These are phyloP conservation scores for Microdochium bolleyi DNA, from an alignment of 2,329 filamentous ascomycete genomes.

Conservation along the genomic window DNA sequence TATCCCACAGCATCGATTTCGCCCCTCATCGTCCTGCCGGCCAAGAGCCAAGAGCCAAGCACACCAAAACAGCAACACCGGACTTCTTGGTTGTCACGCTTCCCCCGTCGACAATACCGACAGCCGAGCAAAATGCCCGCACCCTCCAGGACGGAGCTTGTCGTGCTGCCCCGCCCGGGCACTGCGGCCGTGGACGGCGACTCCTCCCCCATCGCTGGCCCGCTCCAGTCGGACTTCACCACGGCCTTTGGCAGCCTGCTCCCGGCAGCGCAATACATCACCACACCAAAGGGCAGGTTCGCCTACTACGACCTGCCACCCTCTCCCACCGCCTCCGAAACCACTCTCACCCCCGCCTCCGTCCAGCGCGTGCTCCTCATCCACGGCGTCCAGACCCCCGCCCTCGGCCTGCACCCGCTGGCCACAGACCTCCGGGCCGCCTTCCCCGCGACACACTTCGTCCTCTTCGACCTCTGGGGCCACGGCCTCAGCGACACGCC, in stretches of 20 bases:
- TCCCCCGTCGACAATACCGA: no score
- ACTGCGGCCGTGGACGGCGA: background rate
- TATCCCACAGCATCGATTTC: no score
- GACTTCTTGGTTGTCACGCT: no score
- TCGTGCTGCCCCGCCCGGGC: background rate
- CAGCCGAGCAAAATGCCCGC: background rate
- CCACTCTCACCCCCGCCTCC: background rate
- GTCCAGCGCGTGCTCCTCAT: slow-evolving; percentile 30
- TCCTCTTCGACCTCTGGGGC: slow-evolving; percentile 42
- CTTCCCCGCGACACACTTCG: slow-evolving; percentile 27
- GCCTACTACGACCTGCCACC: slow-evolving; percentile 29
- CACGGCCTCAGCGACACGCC: slow-evolving; percentile 45
- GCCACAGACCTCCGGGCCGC: slow-evolving; percentile 21
- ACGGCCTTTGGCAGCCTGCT: slow-evolving; percentile 27
- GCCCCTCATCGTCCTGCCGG: no score
- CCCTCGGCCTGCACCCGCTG: slow-evolving; percentile 37
- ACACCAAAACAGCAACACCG: no score
- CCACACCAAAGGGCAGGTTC: slow-evolving; percentile 21
- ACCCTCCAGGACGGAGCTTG: background rate
- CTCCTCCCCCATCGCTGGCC: slow-evolving; percentile 19
- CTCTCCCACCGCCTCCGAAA: background rate
- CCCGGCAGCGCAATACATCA: slow-evolving; percentile 25
- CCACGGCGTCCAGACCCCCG: slow-evolving; percentile 43
- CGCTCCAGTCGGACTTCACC: slow-evolving; percentile 26
- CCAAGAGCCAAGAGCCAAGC: no score